A percentile compares a stretch with the other conserved stretches of the same genome.
These are phyloP conservation scores for Coleophoma crateriformis DNA, from an alignment of 2,329 filamentous ascomycete species.

Conservation along the genomic window DNA sequence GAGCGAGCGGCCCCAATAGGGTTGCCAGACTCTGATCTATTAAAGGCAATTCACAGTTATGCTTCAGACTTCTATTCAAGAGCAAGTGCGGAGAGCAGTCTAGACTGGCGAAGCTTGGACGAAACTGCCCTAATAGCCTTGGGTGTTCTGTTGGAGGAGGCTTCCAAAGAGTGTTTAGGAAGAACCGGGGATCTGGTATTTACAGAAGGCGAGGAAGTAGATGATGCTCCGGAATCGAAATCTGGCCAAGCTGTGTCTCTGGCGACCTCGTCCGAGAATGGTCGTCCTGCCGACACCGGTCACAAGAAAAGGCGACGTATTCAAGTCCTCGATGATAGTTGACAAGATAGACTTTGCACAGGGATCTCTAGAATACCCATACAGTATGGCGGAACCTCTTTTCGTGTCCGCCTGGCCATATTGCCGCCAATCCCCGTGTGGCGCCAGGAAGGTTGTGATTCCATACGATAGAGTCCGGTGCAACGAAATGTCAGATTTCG, in stretches of 20 bases:
- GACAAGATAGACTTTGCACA: too few species aligned
- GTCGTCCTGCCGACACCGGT: too few species aligned
- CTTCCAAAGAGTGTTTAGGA: constrained; percentile 54
- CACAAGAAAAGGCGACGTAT: too few species aligned
- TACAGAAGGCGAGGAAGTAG: constrained; percentile 44
- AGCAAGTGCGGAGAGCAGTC: constrained; percentile 17
- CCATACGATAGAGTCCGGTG: too few species aligned
- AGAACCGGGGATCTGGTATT: constrained; percentile 65
- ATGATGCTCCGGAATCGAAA: not conserved
- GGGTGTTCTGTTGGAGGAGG: constrained; percentile 71
- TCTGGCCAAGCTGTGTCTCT: not conserved
- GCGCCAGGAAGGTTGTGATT: too few species aligned
- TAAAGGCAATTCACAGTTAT: constrained; percentile 66
- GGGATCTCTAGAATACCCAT: too few species aligned
- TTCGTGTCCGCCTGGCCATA: too few species aligned
- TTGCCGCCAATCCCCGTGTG: too few species aligned
- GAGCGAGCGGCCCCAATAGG: constrained; percentile 45
- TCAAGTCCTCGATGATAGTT: too few species aligned
- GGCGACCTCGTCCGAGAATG: too few species aligned
- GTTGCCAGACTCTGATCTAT: constrained; percentile 63
- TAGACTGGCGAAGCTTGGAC: constrained; percentile 60
- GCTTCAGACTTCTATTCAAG: constrained; percentile 58
- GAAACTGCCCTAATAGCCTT: constrained; percentile 73
- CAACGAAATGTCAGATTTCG: too few species aligned
- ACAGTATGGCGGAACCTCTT: too few species aligned